These are phyloP conservation scores for Pezicula carpinea DNA, from an alignment of 2,329 filamentous ascomycete genomes.

Conservation along the genomic window DNA sequence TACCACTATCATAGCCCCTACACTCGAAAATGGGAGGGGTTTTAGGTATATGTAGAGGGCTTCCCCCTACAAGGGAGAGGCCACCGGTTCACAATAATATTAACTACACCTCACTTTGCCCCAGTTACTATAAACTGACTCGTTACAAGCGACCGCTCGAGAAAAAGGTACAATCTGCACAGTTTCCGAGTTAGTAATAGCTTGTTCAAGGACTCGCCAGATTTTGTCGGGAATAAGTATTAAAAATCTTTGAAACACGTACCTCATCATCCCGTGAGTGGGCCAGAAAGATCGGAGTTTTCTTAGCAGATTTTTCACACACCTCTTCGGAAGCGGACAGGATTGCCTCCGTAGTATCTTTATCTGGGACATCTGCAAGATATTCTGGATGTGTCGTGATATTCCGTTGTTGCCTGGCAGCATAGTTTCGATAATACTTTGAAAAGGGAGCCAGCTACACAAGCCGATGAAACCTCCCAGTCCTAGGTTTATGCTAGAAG, in stretches of 20 bases:
- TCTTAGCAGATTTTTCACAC: background rate
- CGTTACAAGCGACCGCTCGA: too few species aligned
- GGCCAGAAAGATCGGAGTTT: conserved; percentile 39
- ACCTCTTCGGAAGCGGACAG: background rate
- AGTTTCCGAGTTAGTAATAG: background rate
- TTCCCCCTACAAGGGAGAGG: too few species aligned
- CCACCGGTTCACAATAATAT: too few species aligned
- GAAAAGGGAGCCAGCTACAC: conserved; percentile 31
- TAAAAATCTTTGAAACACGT: background rate
- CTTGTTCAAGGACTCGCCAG: background rate
- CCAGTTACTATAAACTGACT: too few species aligned
- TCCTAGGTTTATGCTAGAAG: conserved; percentile 19
- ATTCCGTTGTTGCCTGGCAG: background rate
- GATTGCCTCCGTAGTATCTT: background rate
- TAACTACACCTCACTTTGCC: too few species aligned
- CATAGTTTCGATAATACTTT: conserved; percentile 1
- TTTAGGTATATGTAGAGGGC: too few species aligned
- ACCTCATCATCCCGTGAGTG: conserved; percentile 39
- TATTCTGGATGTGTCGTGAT: background rate
- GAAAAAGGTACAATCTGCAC: background rate
- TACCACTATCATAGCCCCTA: too few species aligned
- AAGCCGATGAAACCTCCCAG: conserved; percentile 35
- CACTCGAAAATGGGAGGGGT: too few species aligned
- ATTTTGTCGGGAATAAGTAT: background rate
- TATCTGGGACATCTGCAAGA: conserved; percentile 1